A percentile compares a stretch with the other conserved stretches of the same genome.
Conservation (phyloP, 1,284 basidiomycete genomes). For the Thecaphora thlaspeos region DNA sequence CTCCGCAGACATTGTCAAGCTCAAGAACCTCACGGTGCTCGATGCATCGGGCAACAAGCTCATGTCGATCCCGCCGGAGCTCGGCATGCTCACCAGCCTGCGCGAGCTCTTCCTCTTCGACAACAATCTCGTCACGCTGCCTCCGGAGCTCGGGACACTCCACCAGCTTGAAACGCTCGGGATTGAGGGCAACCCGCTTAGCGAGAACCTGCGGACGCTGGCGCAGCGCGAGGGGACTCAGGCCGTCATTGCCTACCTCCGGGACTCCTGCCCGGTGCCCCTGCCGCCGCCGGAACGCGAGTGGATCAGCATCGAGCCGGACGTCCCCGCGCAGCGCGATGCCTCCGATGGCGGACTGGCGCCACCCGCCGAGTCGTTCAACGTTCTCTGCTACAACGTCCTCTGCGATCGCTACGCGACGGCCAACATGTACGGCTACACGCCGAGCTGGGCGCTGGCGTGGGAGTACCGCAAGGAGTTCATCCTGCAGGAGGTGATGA, state of each 20-base stretch:
- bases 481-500: slow-evolving; percentile 82
- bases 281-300: slow-evolving; percentile 77
- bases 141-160: slow-evolving; percentile 82
- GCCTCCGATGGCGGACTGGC: slow-evolving; percentile 35
- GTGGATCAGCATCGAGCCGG: slow-evolving; percentile 75
- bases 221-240: slow-evolving; percentile 90
- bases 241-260: slow-evolving; percentile 80
- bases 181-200: slow-evolving; percentile 92
- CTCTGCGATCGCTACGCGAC: slow-evolving; percentile 91
- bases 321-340: slow-evolving; percentile 63
- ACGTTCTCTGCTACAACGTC: slow-evolving; percentile 88
- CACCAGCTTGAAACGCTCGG: slow-evolving; percentile 92
- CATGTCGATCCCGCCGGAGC: slow-evolving; percentile 74
- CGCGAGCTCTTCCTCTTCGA: slow-evolving; percentile 95
- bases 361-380: slow-evolving; percentile 67
- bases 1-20: slow-evolving; percentile 78
- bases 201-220: slow-evolving; percentile 72
- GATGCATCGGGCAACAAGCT: slow-evolving; percentile 91
- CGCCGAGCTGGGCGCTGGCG: slow-evolving; percentile 88
- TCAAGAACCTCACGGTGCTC: slow-evolving; percentile 83
- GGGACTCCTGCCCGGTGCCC: slow-evolving; percentile 82
- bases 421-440: slow-evolving; percentile 89
- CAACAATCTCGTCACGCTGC: slow-evolving; percentile 82
- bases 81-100: slow-evolving; percentile 85
- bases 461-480: slow-evolving; percentile 94